phyloP scores from a whole-genome alignment of 306 rosid species.

The Citrullus colocynthis region DNA sequence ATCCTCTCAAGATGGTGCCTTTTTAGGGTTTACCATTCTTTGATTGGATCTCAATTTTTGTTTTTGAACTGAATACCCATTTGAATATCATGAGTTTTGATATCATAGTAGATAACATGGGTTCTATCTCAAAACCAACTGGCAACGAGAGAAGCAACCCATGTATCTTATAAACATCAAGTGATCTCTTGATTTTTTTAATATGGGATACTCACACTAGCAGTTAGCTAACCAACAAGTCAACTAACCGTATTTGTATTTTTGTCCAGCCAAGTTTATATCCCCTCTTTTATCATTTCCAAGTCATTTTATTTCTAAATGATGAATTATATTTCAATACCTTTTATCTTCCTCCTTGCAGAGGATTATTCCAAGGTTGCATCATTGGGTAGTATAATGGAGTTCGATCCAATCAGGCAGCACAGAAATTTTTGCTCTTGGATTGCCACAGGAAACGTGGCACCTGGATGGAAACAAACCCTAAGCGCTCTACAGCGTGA shows the following conservation, averaged over 20 bases:
- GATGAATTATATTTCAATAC: neutral
- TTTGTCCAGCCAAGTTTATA: neutral
- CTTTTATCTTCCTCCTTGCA: slow-evolving; percentile 9
- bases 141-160: too few species aligned
- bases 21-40: too few species aligned
- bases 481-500: slow-evolving; percentile 53
- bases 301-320: neutral
- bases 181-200: too few species aligned
- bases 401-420: slow-evolving; percentile 87
- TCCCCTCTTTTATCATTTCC: neutral
- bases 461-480: slow-evolving; percentile 90
- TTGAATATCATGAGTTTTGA: too few species aligned
- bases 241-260: neutral
- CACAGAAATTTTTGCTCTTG: slow-evolving; percentile 97
- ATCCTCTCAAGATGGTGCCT: too few species aligned
- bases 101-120: too few species aligned
- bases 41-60: too few species aligned
- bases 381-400: slow-evolving; percentile 27
- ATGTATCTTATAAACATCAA: too few species aligned
- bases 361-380: slow-evolving; percentile 32
- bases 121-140: too few species aligned
- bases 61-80: too few species aligned
- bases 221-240: neutral
- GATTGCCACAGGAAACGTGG: slow-evolving; percentile 43
- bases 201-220: too few species aligned